Base-by-base conservation (phyloP, 208 protist genomes). In the Wallacemonas sp. region DNA sequence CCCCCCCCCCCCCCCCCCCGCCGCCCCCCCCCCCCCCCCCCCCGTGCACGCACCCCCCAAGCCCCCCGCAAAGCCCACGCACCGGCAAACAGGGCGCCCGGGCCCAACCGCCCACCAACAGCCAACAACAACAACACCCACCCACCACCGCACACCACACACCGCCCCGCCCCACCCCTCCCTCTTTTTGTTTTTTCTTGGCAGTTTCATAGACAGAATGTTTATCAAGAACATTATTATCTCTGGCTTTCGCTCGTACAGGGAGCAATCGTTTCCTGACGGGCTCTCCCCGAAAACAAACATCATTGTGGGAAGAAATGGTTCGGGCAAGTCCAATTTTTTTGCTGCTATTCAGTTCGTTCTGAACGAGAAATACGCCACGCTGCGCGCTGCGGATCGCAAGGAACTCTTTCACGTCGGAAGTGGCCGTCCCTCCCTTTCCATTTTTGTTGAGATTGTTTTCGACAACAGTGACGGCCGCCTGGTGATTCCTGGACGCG, bases 381-480 rank as follows among this genome's bases (percentile, higher is more conserved):
- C 81, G 39, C 65, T 98, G 6, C 72, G 85, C n/a, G 66, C 85
- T 1, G 84, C 91, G 26, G 97, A 99, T 17, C 79, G 98, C 6
- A 91, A 98, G 74, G 86, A 90, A 33, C 77, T 99, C 6, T 93
- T 99, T 15, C 97, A 99, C 69, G 96, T 97, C 11, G 94, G 92
- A 21, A 88, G 88, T 60, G 96, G 94, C 14, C 70, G 79, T 9
- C 70, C 86, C 1, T 73, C 96, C 1, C 80, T 99, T 22, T 91
- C 88, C 12, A 97, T 98, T 53, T 99, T 94, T 88, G 98, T 99
- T 8, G 98, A 99, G 75, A 97, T 99, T 63, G 75, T 96, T 4
- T 99, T 99, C 71, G 98, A 99, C 78, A 99, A 99, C 75, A 81
- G 71, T 2, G 98, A 99, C 75, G 74, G 84, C 1, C 89, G 98